Evolutionary conservation across 352 stramenopile species (phyloP).

Genomic region (Pythium dissotocum): DNA sequence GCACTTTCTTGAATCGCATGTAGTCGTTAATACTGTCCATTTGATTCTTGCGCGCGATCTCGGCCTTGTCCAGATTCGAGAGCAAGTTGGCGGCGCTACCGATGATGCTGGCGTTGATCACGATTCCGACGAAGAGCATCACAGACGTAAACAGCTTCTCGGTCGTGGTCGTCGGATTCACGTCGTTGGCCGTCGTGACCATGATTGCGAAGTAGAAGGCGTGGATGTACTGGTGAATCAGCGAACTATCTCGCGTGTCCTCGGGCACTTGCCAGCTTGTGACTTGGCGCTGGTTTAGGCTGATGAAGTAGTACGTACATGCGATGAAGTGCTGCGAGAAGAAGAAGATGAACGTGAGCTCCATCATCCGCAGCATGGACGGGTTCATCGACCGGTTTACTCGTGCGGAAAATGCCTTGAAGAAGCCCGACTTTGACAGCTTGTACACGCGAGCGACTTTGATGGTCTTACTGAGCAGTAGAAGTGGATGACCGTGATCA

Average conservation of each 20-base stretch:
- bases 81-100: conserved; percentile 74
- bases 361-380: conserved; percentile 66
- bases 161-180: conserved; percentile 48
- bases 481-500: conserved; percentile 28
- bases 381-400: conserved; percentile 70
- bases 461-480: conserved; percentile 54
- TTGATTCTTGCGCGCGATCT: conserved; percentile 75
- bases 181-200: conserved; percentile 65
- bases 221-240: conserved; percentile 54
- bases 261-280: conserved; percentile 47
- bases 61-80: conserved; percentile 72
- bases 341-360: conserved; percentile 66
- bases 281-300: conserved; percentile 34
- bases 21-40: conserved; percentile 84
- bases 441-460: conserved; percentile 62
- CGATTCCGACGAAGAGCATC: conserved; percentile 76
- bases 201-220: conserved; percentile 69
- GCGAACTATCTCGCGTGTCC: conserved; percentile 32
- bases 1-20: conserved; percentile 80
- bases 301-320: conserved; percentile 71
- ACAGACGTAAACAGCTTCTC: conserved; percentile 65
- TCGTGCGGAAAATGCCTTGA: conserved; percentile 47
- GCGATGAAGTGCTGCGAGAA: conserved; percentile 78
- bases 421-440: conserved; percentile 50
- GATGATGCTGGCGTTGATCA: conserved; percentile 82